A percentile compares a stretch with the other conserved stretches of the same genome.
phyloP scores from a whole-genome alignment of 78 protist genomes.

The Dictyostelium firmibasis region DNA sequence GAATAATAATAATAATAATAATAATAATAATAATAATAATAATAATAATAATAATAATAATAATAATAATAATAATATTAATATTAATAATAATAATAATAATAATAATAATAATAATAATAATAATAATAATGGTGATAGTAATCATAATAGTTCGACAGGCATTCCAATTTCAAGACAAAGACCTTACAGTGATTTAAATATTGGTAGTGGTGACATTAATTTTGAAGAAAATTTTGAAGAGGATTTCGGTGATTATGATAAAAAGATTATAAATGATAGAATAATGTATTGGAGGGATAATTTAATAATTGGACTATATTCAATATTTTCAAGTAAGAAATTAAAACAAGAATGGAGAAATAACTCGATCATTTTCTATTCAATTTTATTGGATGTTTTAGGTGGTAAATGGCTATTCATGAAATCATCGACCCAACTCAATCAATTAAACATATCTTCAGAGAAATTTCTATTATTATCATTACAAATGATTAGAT shows the following conservation, averaged over 20 bases:
- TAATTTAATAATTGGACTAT: neutral
- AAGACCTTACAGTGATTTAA: neutral
- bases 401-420: slow-evolving; percentile 11
- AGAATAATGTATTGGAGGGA: neutral
- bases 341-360: slow-evolving; percentile 9
- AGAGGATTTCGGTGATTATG: neutral
- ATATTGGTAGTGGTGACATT: neutral
- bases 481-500: slow-evolving; percentile 32
- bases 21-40: neutral
- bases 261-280: neutral
- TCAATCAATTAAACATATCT: neutral
- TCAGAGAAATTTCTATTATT: neutral
- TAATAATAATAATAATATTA: too few species aligned
- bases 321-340: slow-evolving; percentile 25
- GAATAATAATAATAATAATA: neutral
- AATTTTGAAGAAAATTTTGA: neutral
- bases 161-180: neutral
- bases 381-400: slow-evolving; percentile 15
- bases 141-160: neutral
- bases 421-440: neutral
- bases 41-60: too few species aligned
- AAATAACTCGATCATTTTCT: slow-evolving; percentile 40
- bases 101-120: too few species aligned
- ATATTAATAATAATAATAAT: too few species aligned
- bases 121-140: too few species aligned